Evolutionary conservation across 2,329 filamentous ascomycete species (phyloP), one percentile per base, ranked within the genome.

Genomic region (Pseudogymnoascus sp.): DNA sequence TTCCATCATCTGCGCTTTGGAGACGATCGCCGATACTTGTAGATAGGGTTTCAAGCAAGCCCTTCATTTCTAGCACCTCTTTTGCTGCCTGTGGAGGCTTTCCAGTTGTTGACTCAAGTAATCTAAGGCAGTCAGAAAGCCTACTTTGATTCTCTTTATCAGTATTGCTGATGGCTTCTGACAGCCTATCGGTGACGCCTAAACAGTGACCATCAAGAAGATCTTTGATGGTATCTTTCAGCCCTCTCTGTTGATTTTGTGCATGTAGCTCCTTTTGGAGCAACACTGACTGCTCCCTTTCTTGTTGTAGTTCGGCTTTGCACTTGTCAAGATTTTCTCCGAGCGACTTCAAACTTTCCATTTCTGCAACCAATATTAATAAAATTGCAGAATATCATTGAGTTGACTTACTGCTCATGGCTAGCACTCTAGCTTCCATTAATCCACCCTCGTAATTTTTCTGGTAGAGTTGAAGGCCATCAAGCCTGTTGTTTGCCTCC

Each of bases 231-330:
- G 28, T 22, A 19, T 55, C 28, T 14, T 35, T 55, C 16, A 55
- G 28, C 14, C 9, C n/a, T 33, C 5, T 14, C n/a, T 55, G 28
- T 22, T 22, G n/a, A 35, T 35, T 28, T 4, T 22, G 49, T 33
- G 49, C 49, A n/a, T 33, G 64, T n/a, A 55, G 49, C 28, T 55
- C 49, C 22, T 55, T 33, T 33, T 35, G 49, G 16, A 55, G 49
- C 9, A 55, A 11, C 8, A 3, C 6, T 9, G 28, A 55, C 28
- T 33, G 22, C 1, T 55, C 2, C 9, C 11, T 55, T 55, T 55
- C 49, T 19, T 55, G n/a, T 12, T 55, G 49, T 22, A 55, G 9
- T 6, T 55, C 3, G 49, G 23, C 30, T 22, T 19, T 8, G 28
- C 19, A 33, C 16, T 1, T 33, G 5, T 22, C 16, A 22, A 22